Percentiles rank a stretch among this genome's conserved stretches.
Evolutionary conservation across 768 basidiomycete species (phyloP).

Genomic region (Russula sp.): DNA sequence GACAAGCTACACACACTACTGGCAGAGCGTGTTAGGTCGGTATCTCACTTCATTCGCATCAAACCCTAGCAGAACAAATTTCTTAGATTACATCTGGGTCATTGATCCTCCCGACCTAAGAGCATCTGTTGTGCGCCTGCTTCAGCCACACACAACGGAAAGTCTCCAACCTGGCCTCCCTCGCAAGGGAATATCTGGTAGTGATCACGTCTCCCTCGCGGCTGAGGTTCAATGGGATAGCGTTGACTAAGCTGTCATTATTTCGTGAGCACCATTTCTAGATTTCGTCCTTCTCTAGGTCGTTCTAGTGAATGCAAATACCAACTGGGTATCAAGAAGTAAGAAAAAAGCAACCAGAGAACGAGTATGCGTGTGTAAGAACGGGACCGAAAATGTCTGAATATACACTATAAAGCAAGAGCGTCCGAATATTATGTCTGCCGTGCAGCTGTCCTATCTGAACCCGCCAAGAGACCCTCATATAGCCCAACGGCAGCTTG

Average conservation of each 20-base stretch:
- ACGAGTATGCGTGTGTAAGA: neutral
- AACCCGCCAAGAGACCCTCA: slow-evolving; percentile 79
- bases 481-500: slow-evolving; percentile 77
- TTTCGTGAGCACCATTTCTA: neutral
- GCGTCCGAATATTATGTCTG: slow-evolving; percentile 6
- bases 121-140: slow-evolving; percentile 43
- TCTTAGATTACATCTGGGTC: slow-evolving; percentile 84
- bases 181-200: slow-evolving; percentile 68
- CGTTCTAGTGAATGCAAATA: slow-evolving; percentile 3
- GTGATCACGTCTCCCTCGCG: slow-evolving; percentile 80
- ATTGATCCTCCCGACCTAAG: slow-evolving; percentile 36
- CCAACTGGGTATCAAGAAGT: slow-evolving; percentile 9
- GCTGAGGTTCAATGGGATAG: slow-evolving; percentile 43
- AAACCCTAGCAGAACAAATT: slow-evolving; percentile 1
- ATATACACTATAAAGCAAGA: neutral
- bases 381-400: neutral
- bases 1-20: slow-evolving; percentile 85
- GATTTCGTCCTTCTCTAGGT: neutral
- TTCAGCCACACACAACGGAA: slow-evolving; percentile 50
- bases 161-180: slow-evolving; percentile 71
- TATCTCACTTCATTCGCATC: neutral
- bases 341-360: slow-evolving; percentile 5
- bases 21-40: slow-evolving; percentile 74
- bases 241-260: neutral
- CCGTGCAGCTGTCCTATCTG: slow-evolving; percentile 48